Evolutionary conservation across 139 green algal genomes (phyloP).

Genomic region (Chlamydomonas sp.): DNA sequence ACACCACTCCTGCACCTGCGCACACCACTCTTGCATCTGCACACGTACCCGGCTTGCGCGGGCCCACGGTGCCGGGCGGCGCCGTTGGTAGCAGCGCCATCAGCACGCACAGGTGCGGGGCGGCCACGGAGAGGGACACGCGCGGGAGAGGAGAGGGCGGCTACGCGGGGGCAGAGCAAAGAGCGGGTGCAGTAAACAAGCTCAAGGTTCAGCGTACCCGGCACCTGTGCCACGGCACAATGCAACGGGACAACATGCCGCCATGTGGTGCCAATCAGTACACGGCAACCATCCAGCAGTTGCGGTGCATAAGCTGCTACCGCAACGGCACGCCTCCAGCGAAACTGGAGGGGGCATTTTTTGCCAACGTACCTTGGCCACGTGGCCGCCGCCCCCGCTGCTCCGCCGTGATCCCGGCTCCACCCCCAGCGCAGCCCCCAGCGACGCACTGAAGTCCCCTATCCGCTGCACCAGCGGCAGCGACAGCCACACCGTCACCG

Average conservation of each 20-base stretch:
- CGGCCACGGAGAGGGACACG: neutral
- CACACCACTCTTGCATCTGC: neutral
- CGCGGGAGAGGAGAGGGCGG: neutral
- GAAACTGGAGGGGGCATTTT: no score
- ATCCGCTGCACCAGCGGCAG: slow-evolving; percentile 9
- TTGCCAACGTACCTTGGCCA: neutral
- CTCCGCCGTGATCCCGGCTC: neutral
- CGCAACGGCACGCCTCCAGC: no score
- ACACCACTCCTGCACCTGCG: no score
- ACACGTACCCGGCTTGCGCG: neutral
- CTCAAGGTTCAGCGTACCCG: no score
- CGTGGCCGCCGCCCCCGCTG: neutral
- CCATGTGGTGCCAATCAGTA: no score
- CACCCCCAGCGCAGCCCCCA: neutral
- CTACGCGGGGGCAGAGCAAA: no score
- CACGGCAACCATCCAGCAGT: no score
- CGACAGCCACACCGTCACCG: slow-evolving; percentile 24
- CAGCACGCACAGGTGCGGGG: slow-evolving; percentile 26
- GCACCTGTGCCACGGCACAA: no score
- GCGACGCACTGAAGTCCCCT: slow-evolving; percentile 7
- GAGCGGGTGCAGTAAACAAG: no score
- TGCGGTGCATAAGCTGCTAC: no score
- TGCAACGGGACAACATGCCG: no score
- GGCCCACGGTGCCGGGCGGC: neutral
- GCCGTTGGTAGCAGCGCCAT: slow-evolving; percentile 1